Base-by-base conservation (phyloP, 1,284 basidiomycete genomes). In the Thecaphora thlaspeos region DNA sequence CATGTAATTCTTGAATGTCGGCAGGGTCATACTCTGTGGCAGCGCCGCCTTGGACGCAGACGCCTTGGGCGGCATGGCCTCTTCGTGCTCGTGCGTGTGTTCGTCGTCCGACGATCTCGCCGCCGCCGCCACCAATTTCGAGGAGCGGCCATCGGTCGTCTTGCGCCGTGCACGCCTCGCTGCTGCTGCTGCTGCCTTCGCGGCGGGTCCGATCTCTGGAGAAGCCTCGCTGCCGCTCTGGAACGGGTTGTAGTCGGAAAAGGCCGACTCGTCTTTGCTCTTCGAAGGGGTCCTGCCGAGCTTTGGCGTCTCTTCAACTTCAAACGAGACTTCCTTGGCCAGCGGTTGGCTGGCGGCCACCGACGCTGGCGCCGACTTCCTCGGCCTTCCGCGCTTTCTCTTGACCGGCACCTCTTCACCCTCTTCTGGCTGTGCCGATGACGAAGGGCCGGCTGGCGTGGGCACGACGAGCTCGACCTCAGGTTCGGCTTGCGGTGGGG, bases 231-330 rank as follows among this genome's bases (percentile, higher is more conserved):
- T 78, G 18, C 81, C 81, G 24, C 78, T 80, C 62, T 83, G 83
- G 69, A 83, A 83, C 1, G 82, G 82, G 67, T 83, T 83, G 66
- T 73, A 81, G 53, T 82, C 81, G 17, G 80, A 81, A 61, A 82
- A 83, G 4, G 78, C 78, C 41, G 51, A 53, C 18, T 56, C 51
- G 19, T 71, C 65, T 15, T 15, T 28, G 26, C 26, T n/a, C n/a
- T n/a, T n/a, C n/a, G n/a, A n/a, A n/a, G n/a, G n/a, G n/a, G n/a
- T n/a, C n/a, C n/a, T n/a, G n/a, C n/a, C n/a, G n/a, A n/a, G n/a
- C n/a, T n/a, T n/a, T n/a, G n/a, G n/a, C n/a, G n/a, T n/a, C 26
- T 28, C 26, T 11, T 28, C 7, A 11, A 28, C 26, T 5, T 28
- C 26, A 11, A 28, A 28, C 26, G 26, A 28, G 26, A 28, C 26